phyloP scores from a whole-genome alignment of 805 yeast species.

The Lipomyces anomalus region DNA sequence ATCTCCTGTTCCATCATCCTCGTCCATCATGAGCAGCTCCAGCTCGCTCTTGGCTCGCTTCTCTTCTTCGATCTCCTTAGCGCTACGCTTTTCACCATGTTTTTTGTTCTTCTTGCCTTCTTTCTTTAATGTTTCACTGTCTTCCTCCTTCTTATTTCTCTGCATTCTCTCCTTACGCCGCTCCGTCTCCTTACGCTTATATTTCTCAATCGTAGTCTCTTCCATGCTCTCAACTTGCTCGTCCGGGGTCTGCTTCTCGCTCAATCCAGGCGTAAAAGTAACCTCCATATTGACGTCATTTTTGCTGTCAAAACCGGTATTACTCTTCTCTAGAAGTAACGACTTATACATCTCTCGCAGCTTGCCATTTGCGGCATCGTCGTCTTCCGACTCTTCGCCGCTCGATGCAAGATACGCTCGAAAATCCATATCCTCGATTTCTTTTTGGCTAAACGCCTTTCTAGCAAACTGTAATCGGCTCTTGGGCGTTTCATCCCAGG shows the following conservation, averaged over 20 bases:
- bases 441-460: conserved; percentile 80
- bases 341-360: conserved; percentile 57
- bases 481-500: conserved; percentile 98
- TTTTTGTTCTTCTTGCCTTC: conserved; percentile 30
- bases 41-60: conserved; percentile 55
- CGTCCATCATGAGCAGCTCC: conserved; percentile 67
- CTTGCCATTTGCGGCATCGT: conserved; percentile 36
- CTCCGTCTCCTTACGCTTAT: conserved; percentile 85
- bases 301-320: conserved; percentile 36
- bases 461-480: conserved; percentile 73
- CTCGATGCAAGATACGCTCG: conserved; percentile 79
- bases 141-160: conserved; percentile 48
- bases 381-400: conserved; percentile 55
- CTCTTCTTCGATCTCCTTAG: conserved; percentile 31
- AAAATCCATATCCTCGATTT: conserved; percentile 61
- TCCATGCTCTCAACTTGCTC: conserved; percentile 43
- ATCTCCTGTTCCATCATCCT: conserved; percentile 40
- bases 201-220: conserved; percentile 70
- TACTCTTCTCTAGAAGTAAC: conserved; percentile 37
- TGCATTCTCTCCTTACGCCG: conserved; percentile 78
- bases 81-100: conserved; percentile 15
- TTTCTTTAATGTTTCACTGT: conserved; percentile 33
- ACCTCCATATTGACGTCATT: conserved; percentile 88
- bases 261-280: conserved; percentile 85
- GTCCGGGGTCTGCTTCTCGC: conserved; percentile 36